Percentiles rank a stretch among this genome's conserved stretches.
These are phyloP conservation scores for Acanthamoeba royreba DNA, from an alignment of 208 protist species.

Conservation along the genomic window DNA sequence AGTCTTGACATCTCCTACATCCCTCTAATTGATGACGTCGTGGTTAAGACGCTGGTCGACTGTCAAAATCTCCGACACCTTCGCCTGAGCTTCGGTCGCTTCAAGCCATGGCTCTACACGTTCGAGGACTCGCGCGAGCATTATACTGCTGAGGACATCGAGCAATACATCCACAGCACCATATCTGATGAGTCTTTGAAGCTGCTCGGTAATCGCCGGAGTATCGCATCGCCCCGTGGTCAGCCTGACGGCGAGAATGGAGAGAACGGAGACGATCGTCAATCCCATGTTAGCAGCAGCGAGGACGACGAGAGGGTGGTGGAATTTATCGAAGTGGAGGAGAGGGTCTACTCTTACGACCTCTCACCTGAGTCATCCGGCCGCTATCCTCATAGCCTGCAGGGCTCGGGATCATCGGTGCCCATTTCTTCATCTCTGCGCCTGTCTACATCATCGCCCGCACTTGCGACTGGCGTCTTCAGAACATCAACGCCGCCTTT, in stretches of 20 bases:
- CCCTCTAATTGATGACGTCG: not conserved
- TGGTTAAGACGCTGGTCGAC: not conserved
- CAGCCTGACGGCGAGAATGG: not conserved
- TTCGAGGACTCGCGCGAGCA: not conserved
- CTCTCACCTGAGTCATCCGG: not conserved
- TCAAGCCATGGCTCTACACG: not conserved
- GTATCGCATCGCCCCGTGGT: not conserved
- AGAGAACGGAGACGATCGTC: not conserved
- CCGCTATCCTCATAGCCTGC: not conserved
- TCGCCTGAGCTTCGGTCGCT: not conserved
- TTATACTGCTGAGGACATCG: not conserved
- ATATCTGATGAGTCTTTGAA: not conserved
- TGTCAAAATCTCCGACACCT: not conserved
- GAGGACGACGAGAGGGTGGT: not conserved
- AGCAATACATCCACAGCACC: not conserved
- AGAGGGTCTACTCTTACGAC: not conserved
- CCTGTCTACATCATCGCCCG: not conserved
- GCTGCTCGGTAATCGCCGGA: not conserved
- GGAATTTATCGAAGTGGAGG: not conserved
- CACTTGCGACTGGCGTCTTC: not conserved
- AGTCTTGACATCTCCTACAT: not conserved
- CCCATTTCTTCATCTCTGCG: not conserved
- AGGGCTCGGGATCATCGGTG: not conserved
- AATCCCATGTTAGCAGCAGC: too few relatives aligned
- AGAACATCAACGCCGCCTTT: not conserved